phyloP scores from a whole-genome alignment of 2,329 filamentous ascomycete genomes.

The Chrysosporium keratinophilum region DNA sequence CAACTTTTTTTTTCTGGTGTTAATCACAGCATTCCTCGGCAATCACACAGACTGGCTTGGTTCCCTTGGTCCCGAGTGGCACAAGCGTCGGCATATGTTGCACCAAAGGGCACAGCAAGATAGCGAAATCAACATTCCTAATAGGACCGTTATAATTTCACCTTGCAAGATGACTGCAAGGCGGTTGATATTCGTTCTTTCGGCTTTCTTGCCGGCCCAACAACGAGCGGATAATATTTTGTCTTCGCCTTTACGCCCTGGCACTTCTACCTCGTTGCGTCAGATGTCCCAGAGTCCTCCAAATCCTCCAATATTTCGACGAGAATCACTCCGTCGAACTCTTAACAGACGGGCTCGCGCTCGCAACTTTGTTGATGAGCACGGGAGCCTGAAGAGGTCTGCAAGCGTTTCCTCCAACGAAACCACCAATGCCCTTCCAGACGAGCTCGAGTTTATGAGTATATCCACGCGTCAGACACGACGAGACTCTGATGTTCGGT shows the following conservation, averaged over 20 bases:
- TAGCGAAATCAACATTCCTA: slow-evolving; percentile 39
- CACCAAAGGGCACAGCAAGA: slow-evolving; percentile 42
- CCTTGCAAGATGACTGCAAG: slow-evolving; percentile 50
- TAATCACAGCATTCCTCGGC: slow-evolving; percentile 50
- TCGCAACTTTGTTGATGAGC: slow-evolving; percentile 34
- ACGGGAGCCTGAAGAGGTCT: slow-evolving; percentile 29
- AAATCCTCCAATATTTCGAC: slow-evolving; percentile 39
- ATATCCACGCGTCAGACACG: slow-evolving; percentile 22
- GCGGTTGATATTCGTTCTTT: slow-evolving; percentile 48
- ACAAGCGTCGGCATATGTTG: slow-evolving; percentile 43
- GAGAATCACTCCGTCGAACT: slow-evolving; percentile 45
- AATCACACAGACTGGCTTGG: slow-evolving; percentile 53
- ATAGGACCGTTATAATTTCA: slow-evolving; percentile 48
- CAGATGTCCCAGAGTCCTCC: slow-evolving; percentile 47
- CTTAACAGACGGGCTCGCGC: slow-evolving; percentile 43
- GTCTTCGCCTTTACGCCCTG: slow-evolving; percentile 32
- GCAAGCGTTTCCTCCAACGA: slow-evolving; percentile 39
- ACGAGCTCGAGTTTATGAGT: slow-evolving; percentile 25
- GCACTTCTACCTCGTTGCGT: slow-evolving; percentile 38
- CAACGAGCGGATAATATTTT: slow-evolving; percentile 31
- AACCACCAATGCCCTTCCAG: slow-evolving; percentile 27
- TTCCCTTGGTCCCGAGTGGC: slow-evolving; percentile 44
- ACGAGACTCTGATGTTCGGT: slow-evolving; percentile 36
- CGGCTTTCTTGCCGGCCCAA: slow-evolving; percentile 47
- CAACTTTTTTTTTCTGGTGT: slow-evolving; percentile 50